A percentile compares a stretch with the other conserved stretches of the same genome.
phyloP scores from a whole-genome alignment of 371 early-diverging fungal genomes.

The Syncephalastrum racemosum region DNA sequence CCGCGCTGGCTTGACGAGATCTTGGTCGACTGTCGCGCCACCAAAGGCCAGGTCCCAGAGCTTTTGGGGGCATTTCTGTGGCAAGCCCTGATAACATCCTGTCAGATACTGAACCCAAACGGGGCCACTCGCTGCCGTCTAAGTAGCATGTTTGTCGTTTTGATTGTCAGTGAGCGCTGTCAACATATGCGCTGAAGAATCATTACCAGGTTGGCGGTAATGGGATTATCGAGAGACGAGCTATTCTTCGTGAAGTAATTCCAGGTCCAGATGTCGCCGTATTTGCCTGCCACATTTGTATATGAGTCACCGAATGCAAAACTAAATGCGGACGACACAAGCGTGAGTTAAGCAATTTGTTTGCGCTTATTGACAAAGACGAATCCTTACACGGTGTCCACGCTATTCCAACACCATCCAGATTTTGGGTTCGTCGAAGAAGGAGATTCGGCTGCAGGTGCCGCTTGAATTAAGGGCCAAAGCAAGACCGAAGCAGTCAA shows the following conservation, averaged over 20 bases:
- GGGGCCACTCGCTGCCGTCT: constrained; percentile 16
- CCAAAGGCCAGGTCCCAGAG: constrained; percentile 15
- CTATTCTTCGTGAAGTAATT: constrained; percentile 6
- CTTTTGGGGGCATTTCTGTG: constrained; percentile 10
- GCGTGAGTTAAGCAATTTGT: no score
- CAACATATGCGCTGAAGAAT: no score
- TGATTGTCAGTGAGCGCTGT: background rate
- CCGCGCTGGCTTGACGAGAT: constrained; percentile 8
- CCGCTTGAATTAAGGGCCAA: no score
- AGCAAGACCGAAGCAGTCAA: no score
- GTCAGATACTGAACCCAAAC: constrained; percentile 17
- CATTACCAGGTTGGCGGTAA: constrained; percentile 10
- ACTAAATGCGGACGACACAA: background rate
- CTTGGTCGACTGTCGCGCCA: constrained; percentile 6
- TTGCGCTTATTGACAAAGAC: no score
- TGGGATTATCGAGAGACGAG: constrained; percentile 5
- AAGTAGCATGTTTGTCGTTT: background rate
- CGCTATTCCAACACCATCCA: no score
- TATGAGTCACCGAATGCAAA: constrained; percentile 18
- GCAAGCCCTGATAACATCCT: constrained; percentile 15
- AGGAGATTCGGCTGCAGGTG: no score
- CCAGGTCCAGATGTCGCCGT: constrained; percentile 15
- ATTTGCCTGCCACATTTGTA: constrained; percentile 11
- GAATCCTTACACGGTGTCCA: no score
- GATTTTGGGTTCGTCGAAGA: no score